Percentiles rank a stretch among this genome's conserved stretches.
Conservation (phyloP, 495 filamentous ascomycete genomes). For the Acidiella bohemica region DNA sequence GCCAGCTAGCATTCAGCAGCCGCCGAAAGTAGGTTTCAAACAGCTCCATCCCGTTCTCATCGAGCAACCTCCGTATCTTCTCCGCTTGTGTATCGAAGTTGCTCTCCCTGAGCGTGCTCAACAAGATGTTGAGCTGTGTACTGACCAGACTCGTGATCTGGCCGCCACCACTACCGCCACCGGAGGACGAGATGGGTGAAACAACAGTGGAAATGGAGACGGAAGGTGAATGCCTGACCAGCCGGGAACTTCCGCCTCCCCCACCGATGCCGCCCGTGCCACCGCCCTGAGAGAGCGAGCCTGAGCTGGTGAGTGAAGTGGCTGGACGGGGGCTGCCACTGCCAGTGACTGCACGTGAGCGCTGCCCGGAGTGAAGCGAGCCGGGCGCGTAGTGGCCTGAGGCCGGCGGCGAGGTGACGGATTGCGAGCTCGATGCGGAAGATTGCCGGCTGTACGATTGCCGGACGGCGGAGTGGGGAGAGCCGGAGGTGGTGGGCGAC, state of each 20-base stretch:
- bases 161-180: slow-evolving; percentile 22
- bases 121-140: slow-evolving; percentile 83
- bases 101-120: slow-evolving; percentile 85
- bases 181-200: slow-evolving; percentile 46
- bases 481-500: slow-evolving; percentile 38
- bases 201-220: slow-evolving; percentile 47
- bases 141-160: slow-evolving; percentile 70
- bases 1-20: slow-evolving; percentile 68
- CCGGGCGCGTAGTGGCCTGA: slow-evolving; percentile 41
- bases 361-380: slow-evolving; percentile 44
- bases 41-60: slow-evolving; percentile 95
- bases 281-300: slow-evolving; percentile 35
- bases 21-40: slow-evolving; percentile 85
- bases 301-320: slow-evolving; percentile 45
- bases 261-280: slow-evolving; percentile 39
- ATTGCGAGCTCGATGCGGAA: slow-evolving; percentile 35
- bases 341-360: slow-evolving; percentile 48
- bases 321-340: slow-evolving; percentile 46
- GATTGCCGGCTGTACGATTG: slow-evolving; percentile 30
- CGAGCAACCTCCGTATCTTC: slow-evolving; percentile 80
- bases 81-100: slow-evolving; percentile 89
- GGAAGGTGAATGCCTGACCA: slow-evolving; percentile 49
- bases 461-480: slow-evolving; percentile 40
- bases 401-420: slow-evolving; percentile 32
- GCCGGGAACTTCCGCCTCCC: slow-evolving; percentile 48